Percentiles rank a stretch among this genome's conserved stretches.
phyloP scores from a whole-genome alignment of 1,139 yeast species.

The Pichia sp. region DNA sequence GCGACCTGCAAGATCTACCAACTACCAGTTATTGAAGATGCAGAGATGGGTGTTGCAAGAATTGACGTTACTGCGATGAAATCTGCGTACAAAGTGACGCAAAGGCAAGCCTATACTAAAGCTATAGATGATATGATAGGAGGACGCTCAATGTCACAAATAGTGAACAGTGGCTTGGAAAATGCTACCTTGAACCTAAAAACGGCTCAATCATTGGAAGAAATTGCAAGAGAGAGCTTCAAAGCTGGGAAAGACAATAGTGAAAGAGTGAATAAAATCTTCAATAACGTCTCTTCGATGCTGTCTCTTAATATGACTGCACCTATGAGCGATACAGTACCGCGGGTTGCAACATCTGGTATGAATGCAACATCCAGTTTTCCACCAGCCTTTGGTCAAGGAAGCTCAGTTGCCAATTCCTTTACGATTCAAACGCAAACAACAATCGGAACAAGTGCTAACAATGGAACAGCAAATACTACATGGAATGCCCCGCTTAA shows the following conservation, averaged over 20 bases:
- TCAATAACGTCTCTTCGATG: too few relatives aligned
- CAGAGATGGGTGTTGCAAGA: conserved; percentile 28
- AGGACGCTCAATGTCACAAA: conserved; percentile 13
- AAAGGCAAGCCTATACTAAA: conserved; percentile 49
- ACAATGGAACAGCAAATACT: too few relatives aligned
- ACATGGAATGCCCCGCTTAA: too few relatives aligned
- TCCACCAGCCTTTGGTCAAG: too few relatives aligned
- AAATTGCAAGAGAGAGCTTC: conserved; percentile 18
- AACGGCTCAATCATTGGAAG: conserved; percentile 14
- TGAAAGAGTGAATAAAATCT: conserved; percentile 6
- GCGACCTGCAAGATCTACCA: conserved; percentile 61
- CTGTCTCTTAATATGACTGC: too few relatives aligned
- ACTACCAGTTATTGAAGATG: conserved; percentile 37
- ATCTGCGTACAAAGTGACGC: conserved; percentile 36
- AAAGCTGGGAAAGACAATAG: conserved; percentile 13
- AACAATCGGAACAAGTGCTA: too few relatives aligned
- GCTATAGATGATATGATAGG: conserved; percentile 43
- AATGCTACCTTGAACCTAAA: conserved; percentile 21
- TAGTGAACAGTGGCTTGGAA: conserved; percentile 32
- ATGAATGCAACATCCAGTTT: too few relatives aligned
- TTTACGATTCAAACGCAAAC: too few relatives aligned
- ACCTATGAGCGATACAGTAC: too few relatives aligned
- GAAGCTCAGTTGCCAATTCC: too few relatives aligned
- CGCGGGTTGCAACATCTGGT: too few relatives aligned
- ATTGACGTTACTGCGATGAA: conserved; percentile 40